phyloP scores from a whole-genome alignment of 306 rosid genomes.

The Corylus americana region DNA sequence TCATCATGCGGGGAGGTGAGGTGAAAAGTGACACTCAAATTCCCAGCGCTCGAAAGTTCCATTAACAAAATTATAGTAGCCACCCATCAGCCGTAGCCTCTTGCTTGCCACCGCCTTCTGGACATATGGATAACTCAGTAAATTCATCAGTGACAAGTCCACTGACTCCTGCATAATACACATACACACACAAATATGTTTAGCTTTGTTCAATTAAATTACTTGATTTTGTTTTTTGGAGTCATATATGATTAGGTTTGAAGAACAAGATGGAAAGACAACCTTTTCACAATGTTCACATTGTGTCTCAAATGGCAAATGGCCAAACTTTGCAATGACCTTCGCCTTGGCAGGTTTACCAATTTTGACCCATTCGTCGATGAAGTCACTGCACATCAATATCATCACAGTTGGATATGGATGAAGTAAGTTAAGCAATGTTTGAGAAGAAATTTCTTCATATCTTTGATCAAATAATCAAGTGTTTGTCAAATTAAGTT shows the following conservation, averaged over 20 bases:
- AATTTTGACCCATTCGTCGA: conserved; percentile 73
- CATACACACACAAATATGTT: too few species aligned
- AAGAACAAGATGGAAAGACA: background rate
- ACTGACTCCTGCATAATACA: conserved; percentile 60
- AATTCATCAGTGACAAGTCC: conserved; percentile 52
- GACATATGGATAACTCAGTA: conserved; percentile 58
- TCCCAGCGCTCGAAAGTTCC: conserved; percentile 63
- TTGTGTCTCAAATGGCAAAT: conserved; percentile 12
- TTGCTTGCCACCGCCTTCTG: conserved; percentile 20
- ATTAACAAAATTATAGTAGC: conserved; percentile 57
- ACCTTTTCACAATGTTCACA: conserved; percentile 51
- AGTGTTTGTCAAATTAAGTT: background rate
- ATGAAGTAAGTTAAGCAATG: too few species aligned
- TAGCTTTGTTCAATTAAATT: too few species aligned
- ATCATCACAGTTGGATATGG: background rate
- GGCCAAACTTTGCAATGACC: conserved; percentile 26
- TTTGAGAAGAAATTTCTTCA: background rate
- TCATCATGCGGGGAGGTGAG: conserved; percentile 21
- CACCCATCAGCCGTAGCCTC: conserved; percentile 41
- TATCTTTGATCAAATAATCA: too few species aligned
- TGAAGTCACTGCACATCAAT: conserved; percentile 54
- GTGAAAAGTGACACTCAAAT: conserved; percentile 14
- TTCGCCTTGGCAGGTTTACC: conserved; percentile 49
- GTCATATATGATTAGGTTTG: background rate
- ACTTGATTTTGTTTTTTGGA: background rate